Evolutionary conservation across 257 asterid genomes (phyloP).

Genomic region (Fraxinus americana): DNA sequence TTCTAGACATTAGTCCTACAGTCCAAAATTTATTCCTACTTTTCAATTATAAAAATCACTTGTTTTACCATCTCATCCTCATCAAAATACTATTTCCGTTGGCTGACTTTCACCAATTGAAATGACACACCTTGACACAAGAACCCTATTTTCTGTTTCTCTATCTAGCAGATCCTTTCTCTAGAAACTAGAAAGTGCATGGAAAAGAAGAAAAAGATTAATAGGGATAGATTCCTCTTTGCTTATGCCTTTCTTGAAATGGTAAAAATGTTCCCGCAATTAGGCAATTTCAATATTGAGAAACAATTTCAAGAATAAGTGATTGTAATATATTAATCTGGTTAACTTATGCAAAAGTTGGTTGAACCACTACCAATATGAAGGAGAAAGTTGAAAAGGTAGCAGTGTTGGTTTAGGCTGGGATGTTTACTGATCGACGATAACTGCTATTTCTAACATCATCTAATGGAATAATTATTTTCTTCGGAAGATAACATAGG

Average conservation of each 20-base stretch:
- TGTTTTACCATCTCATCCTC: not conserved
- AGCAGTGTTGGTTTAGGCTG: not conserved
- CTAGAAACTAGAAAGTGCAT: not conserved
- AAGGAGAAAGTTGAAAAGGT: not conserved
- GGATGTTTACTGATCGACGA: not conserved
- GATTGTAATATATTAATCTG: not conserved
- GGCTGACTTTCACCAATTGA: not conserved
- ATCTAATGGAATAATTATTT: not conserved
- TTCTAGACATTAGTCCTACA: not conserved
- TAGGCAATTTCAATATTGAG: slow-evolving; percentile 9
- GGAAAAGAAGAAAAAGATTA: not conserved
- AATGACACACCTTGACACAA: not conserved
- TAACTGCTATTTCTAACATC: not conserved
- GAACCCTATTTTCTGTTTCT: not conserved
- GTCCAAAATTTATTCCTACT: not conserved
- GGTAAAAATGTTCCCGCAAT: not conserved
- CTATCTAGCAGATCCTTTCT: not conserved
- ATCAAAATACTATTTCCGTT: not conserved
- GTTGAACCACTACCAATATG: not conserved
- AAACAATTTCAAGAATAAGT: not conserved
- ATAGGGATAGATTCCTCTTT: not conserved
- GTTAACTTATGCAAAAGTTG: slow-evolving; percentile 1
- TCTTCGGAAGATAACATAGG: not conserved
- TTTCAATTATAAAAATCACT: not conserved
- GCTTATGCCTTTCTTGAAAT: not conserved